phyloP scores from a whole-genome alignment of 164 flowering plant species.

The Umbilicus rupestris region DNA sequence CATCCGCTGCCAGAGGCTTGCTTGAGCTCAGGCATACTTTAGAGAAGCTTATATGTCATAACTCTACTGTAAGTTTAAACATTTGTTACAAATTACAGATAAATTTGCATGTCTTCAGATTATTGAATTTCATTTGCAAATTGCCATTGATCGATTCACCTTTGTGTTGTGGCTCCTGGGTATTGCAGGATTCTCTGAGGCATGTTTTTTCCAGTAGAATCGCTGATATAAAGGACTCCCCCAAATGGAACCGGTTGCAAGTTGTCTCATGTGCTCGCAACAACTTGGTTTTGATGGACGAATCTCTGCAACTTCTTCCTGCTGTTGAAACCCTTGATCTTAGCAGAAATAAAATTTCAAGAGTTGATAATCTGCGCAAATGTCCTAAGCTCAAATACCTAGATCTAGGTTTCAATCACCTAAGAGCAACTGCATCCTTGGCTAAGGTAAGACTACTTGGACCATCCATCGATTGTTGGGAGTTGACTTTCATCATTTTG shows the following conservation, averaged over 20 bases:
- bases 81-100: too few relatives aligned
- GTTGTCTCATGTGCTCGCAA: constrained; percentile 85
- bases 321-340: constrained; percentile 85
- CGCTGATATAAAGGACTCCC: constrained; percentile 67
- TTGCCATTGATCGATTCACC: not conserved
- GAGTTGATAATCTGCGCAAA: constrained; percentile 70
- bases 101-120: not conserved
- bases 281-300: constrained; percentile 82
- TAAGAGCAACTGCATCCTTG: constrained; percentile 48
- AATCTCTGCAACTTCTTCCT: constrained; percentile 89
- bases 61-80: constrained; percentile 62
- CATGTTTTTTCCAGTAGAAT: constrained; percentile 95
- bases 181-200: constrained; percentile 73
- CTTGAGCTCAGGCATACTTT: constrained; percentile 71
- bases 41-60: constrained; percentile 81
- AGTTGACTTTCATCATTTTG: not conserved
- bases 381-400: constrained; percentile 68
- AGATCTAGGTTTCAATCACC: constrained; percentile 90
- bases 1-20: constrained; percentile 75
- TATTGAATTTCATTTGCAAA: not conserved
- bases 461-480: not conserved
- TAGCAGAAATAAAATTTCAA: constrained; percentile 81
- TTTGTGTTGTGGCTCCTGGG: not conserved
- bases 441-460: constrained; percentile 42
- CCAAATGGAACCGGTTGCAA: constrained; percentile 72